Evolutionary conservation across 2,329 filamentous ascomycete genomes (phyloP), one percentile per base, ranked within the genome.

Genomic region (Zymoseptoria tritici): DNA sequence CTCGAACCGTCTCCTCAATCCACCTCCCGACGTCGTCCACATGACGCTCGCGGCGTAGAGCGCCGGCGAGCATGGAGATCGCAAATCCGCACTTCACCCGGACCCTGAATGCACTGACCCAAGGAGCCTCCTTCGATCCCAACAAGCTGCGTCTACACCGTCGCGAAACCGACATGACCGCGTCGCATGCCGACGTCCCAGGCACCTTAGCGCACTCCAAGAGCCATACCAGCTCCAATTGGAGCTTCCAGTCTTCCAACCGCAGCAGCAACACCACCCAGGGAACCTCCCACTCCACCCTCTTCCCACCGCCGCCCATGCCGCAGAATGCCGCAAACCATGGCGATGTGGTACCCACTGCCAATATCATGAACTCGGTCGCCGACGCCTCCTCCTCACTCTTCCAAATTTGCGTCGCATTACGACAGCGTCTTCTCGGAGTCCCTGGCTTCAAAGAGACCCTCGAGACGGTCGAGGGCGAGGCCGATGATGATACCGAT

Each of bases 351-450:
- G 79, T 90, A 69, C 89, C 91, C 62, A 91, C 89, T 61, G 84
- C 89, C 74, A 97, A 96, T 75, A 96, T 99, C 74, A 96, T 99
- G 81, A 99, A 99, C 77, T 90, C 93, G 76, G 89, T 90, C 73
- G 94, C 92, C 73, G 92, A 96, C 74, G 92, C 94, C 66, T 90
- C 90, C 58, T 84, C 88, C 61, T 97, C 92, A 9, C 84, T 99
- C 22, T 99, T 96, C 76, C 93, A 97, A 76, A 96, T 96, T 74
- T 97, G 94, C 74, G 83, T 96, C 66, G 86, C 87, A 57, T 80
- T 97, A 62, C 90, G 90, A 73, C 86, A 88, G 76, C 86, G 94
- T 64, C 80, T 99, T 62, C 82, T 86, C 58, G 87, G 88, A 66
- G 91, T 97, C 8, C 91, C 91, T 3, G 88, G 85, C 60, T 97